phyloP scores from a whole-genome alignment of 495 filamentous ascomycete genomes.

The Neurospora sublineolata region DNA sequence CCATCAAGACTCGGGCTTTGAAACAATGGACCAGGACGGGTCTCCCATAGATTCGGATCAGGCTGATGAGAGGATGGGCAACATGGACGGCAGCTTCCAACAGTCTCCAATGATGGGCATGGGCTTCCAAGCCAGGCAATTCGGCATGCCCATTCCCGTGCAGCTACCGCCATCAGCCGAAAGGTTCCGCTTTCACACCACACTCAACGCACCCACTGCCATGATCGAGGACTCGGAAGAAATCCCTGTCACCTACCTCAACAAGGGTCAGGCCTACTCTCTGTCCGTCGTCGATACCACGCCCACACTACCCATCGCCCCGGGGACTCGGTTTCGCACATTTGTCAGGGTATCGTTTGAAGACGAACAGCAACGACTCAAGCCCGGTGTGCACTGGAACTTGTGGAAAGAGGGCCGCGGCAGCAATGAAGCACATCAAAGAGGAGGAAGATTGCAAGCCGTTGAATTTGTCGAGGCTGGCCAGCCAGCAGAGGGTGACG shows the following conservation, averaged over 20 bases:
- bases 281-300: conserved; percentile 66
- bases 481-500: conserved; percentile 56
- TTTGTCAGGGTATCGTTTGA: conserved; percentile 89
- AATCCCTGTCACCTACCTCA: conserved; percentile 90
- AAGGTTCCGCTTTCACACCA: conserved; percentile 85
- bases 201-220: conserved; percentile 87
- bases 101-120: conserved; percentile 37
- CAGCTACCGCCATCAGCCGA: conserved; percentile 31
- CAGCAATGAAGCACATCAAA: conserved; percentile 76
- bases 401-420: conserved; percentile 93
- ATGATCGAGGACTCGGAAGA: conserved; percentile 83
- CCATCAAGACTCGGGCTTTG: conserved; percentile 63
- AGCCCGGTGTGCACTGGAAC: conserved; percentile 79
- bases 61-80: conserved; percentile 35
- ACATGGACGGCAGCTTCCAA: conserved; percentile 39
- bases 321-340: conserved; percentile 61
- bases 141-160: conserved; percentile 30
- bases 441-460: conserved; percentile 76
- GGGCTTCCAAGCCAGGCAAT: conserved; percentile 26
- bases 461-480: conserved; percentile 84
- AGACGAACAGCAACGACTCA: conserved; percentile 76
- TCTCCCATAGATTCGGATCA: conserved; percentile 45
- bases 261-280: conserved; percentile 89
- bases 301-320: conserved; percentile 24
- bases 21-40: conserved; percentile 62